A percentile compares a stretch with the other conserved stretches of the same genome.
phyloP scores from a whole-genome alignment of 23 red algal species.

The Gracilaria domingensis region DNA sequence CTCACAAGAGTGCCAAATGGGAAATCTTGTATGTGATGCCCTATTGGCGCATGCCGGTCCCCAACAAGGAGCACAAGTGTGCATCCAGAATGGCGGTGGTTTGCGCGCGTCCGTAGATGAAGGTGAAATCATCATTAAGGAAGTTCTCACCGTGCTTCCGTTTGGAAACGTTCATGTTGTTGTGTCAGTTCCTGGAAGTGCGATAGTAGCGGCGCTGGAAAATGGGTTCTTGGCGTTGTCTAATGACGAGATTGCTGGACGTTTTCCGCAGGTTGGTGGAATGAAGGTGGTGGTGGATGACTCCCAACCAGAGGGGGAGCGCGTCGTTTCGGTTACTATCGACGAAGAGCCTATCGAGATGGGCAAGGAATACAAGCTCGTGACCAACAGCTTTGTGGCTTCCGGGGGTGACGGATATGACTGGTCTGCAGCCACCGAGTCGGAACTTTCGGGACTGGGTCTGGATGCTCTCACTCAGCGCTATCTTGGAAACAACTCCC shows the following conservation, averaged over 20 bases:
- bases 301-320: background rate
- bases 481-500: conserved; percentile 31
- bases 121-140: conserved; percentile 28
- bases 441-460: background rate
- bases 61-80: background rate
- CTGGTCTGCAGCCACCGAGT: background rate
- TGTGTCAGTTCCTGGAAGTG: conserved; percentile 5
- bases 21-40: conserved; percentile 56
- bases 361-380: conserved; percentile 11
- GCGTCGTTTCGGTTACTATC: background rate
- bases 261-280: background rate
- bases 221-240: conserved; percentile 5
- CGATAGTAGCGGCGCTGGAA: conserved; percentile 5
- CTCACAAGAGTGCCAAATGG: conserved; percentile 30
- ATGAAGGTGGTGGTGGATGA: conserved; percentile 7
- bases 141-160: conserved; percentile 45
- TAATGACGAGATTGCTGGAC: background rate
- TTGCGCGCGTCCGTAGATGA: conserved; percentile 17
- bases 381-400: conserved; percentile 41
- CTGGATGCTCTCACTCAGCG: conserved; percentile 7
- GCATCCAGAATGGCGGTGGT: conserved; percentile 42
- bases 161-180: conserved; percentile 34
- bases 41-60: conserved; percentile 4
- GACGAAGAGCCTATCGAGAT: conserved; percentile 1
- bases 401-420: conserved; percentile 41